Percentiles rank a stretch among this genome's conserved stretches.
Conservation (phyloP, 2,329 filamentous ascomycete species). For the Thelonectria discophora region DNA sequence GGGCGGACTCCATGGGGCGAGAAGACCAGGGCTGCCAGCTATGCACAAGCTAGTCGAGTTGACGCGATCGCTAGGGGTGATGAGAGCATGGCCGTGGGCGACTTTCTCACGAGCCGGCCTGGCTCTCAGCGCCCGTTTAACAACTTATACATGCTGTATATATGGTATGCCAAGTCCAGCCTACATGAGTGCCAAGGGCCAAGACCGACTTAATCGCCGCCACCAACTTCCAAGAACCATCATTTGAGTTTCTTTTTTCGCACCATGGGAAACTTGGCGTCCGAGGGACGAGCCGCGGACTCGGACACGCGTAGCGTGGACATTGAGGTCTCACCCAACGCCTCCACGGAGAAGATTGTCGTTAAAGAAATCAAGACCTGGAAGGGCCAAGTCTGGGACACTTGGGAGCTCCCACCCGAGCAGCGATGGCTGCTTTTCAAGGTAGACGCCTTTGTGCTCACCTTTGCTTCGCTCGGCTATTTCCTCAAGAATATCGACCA, state of each 20-base stretch:
- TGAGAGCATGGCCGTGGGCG: slow-evolving; percentile 25
- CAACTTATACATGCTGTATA: neutral
- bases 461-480: slow-evolving; percentile 46
- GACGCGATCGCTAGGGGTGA: slow-evolving; percentile 35
- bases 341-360: slow-evolving; percentile 2
- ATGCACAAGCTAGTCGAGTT: slow-evolving; percentile 14
- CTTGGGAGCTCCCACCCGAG: slow-evolving; percentile 45
- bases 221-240: neutral
- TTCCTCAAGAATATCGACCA: slow-evolving; percentile 51
- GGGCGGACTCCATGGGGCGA: slow-evolving; percentile 12
- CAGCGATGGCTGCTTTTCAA: slow-evolving; percentile 48
- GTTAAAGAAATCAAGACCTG: slow-evolving; percentile 36
- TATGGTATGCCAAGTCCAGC: neutral
- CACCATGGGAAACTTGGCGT: neutral
- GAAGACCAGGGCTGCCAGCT: neutral
- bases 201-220: neutral
- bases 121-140: neutral
- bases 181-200: neutral
- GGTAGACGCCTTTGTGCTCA: slow-evolving; percentile 47
- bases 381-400: slow-evolving; percentile 51
- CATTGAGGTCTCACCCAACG: slow-evolving; percentile 2
- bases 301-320: slow-evolving; percentile 10
- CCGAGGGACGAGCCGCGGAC: neutral
- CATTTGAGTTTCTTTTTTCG: neutral
- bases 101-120: neutral